These are phyloP conservation scores for Fusarium gaditjirri DNA, from an alignment of 2,329 filamentous ascomycete species.

Conservation along the genomic window DNA sequence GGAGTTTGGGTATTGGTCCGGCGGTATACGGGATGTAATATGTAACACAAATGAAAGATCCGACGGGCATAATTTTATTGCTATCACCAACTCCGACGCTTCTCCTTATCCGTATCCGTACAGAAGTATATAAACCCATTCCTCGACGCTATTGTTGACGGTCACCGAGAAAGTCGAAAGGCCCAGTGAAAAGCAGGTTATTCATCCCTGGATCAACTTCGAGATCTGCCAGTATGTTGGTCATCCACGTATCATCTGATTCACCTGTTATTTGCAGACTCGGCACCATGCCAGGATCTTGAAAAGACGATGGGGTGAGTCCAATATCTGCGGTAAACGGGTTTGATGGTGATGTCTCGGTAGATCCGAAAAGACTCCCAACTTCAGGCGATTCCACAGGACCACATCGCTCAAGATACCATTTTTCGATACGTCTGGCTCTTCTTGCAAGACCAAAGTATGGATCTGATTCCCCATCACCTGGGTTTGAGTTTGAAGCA, in stretches of 20 bases:
- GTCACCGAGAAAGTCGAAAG: constrained; percentile 37
- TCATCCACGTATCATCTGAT: constrained; percentile 28
- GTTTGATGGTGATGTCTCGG: constrained; percentile 20
- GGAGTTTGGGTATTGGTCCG: constrained; percentile 31
- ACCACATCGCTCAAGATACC: constrained; percentile 35
- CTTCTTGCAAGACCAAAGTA: constrained; percentile 42
- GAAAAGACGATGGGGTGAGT: constrained; percentile 13
- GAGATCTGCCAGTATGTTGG: constrained; percentile 29
- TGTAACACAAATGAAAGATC: not conserved
- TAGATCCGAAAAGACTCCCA: constrained; percentile 26
- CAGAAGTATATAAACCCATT: constrained; percentile 1
- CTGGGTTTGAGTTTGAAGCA: constrained; percentile 14
- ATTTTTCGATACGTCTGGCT: constrained; percentile 35
- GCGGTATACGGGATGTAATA: not conserved
- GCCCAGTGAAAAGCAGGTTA: constrained; percentile 34
- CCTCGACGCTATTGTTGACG: not conserved
- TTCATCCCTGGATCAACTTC: constrained; percentile 31
- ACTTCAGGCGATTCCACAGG: constrained; percentile 31
- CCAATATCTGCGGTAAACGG: constrained; percentile 16
- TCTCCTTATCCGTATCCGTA: constrained; percentile 25
- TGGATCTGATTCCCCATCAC: constrained; percentile 32
- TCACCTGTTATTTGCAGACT: constrained; percentile 29
- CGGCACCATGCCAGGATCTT: constrained; percentile 16
- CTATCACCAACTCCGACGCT: constrained; percentile 19
- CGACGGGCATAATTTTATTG: constrained; percentile 8